phyloP scores from a whole-genome alignment of 352 stramenopile species.

The Phytophthora sansomeana region DNA sequence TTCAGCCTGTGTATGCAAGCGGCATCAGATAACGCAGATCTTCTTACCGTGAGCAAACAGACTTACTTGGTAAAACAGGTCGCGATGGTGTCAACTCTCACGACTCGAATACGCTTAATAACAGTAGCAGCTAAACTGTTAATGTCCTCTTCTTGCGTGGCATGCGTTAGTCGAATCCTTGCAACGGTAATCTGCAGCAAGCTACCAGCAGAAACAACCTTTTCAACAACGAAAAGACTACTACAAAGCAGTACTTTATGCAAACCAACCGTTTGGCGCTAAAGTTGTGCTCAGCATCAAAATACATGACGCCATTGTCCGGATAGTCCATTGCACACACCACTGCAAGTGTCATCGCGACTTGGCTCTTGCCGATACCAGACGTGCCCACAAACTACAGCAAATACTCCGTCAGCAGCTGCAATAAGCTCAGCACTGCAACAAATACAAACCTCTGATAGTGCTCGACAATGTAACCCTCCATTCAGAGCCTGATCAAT shows the following conservation, averaged over 20 bases:
- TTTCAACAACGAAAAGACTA: background rate
- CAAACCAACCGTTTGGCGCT: conserved; percentile 64
- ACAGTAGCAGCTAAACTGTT: conserved; percentile 36
- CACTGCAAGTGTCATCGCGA: conserved; percentile 79
- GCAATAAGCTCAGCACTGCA: conserved; percentile 9
- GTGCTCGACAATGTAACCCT: conserved; percentile 58
- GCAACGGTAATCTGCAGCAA: conserved; percentile 57
- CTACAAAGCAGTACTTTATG: background rate
- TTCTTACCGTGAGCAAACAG: background rate
- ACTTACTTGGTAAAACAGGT: conserved; percentile 56
- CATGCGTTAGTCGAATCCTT: conserved; percentile 36
- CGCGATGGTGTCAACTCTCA: conserved; percentile 49
- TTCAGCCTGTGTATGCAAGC: conserved; percentile 54
- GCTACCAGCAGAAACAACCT: conserved; percentile 24
- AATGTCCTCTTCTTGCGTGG: conserved; percentile 23
- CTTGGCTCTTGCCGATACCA: conserved; percentile 81
- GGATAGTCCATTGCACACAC: conserved; percentile 73
- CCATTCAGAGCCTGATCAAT: conserved; percentile 75
- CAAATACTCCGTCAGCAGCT: conserved; percentile 11
- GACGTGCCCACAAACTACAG: conserved; percentile 71
- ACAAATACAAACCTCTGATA: conserved; percentile 55
- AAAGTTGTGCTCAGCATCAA: conserved; percentile 80
- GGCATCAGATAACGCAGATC: background rate
- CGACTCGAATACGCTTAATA: conserved; percentile 53
- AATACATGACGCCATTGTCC: conserved; percentile 63